Conservation (phyloP, 2,329 filamentous ascomycete species). For the Pestalotiopsis sp. region DNA sequence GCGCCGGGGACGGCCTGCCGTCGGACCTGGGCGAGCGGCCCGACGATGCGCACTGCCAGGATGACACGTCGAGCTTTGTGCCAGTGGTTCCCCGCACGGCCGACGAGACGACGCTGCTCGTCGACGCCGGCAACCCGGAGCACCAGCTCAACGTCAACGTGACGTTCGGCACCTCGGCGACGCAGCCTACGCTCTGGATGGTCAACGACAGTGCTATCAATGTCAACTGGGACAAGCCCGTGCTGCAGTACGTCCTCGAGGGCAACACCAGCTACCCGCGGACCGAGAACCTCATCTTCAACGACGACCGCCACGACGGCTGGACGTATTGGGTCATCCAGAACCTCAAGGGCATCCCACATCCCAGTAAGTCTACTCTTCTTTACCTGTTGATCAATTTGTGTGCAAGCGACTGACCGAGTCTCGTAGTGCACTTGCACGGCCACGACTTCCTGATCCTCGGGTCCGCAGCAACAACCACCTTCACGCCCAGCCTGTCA, state of each 20-base stretch:
- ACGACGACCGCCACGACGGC: constrained; percentile 17
- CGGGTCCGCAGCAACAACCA: constrained; percentile 15
- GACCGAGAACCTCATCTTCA: constrained; percentile 17
- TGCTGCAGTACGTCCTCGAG: constrained; percentile 27
- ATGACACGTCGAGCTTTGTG: constrained; percentile 19
- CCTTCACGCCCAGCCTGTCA: constrained; percentile 11
- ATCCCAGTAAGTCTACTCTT: constrained; percentile 17
- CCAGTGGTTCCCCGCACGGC: constrained; percentile 30
- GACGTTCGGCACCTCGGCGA: background rate
- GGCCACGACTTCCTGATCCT: constrained; percentile 35
- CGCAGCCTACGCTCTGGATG: constrained; percentile 8
- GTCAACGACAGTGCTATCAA: constrained; percentile 20
- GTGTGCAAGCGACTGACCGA: background rate
- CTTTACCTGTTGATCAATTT: no score
- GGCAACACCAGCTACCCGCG: constrained; percentile 21
- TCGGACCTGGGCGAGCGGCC: constrained; percentile 28
- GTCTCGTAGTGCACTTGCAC: constrained; percentile 24
- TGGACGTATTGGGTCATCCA: constrained; percentile 28
- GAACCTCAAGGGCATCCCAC: constrained; percentile 17
- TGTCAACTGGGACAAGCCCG: constrained; percentile 32
- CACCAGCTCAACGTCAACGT: constrained; percentile 10
- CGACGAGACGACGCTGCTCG: constrained; percentile 26
- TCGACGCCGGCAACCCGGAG: background rate
- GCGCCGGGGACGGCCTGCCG: constrained; percentile 30
- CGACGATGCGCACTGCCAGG: constrained; percentile 20